phyloP scores from a whole-genome alignment of 192 early-diverging fungal species.

The Hyaloraphidium curvatum region DNA sequence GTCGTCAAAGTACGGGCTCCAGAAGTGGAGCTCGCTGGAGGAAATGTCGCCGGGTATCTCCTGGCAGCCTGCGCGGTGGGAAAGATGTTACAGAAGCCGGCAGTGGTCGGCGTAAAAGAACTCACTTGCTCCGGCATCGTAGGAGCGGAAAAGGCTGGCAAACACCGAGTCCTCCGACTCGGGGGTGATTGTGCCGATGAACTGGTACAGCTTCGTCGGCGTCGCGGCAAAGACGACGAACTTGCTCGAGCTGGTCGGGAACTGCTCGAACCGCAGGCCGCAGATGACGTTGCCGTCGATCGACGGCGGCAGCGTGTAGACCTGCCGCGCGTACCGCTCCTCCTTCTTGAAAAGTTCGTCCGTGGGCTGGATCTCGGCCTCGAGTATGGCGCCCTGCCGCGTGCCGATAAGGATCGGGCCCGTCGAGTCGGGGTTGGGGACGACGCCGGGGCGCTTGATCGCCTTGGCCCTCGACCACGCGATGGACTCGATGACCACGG shows the following conservation, averaged over 20 bases:
- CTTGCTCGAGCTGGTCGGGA: slow-evolving; percentile 47
- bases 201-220: slow-evolving; percentile 75
- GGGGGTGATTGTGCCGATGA: no score
- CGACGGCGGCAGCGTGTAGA: slow-evolving; percentile 9
- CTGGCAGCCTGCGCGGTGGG: slow-evolving; percentile 22
- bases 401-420: slow-evolving; percentile 68
- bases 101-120: neutral
- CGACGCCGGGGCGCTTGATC: slow-evolving; percentile 20
- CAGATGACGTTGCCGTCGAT: slow-evolving; percentile 36
- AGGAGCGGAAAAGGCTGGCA: slow-evolving; percentile 46
- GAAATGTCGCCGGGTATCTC: slow-evolving; percentile 32
- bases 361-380: slow-evolving; percentile 70
- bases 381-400: slow-evolving; percentile 70
- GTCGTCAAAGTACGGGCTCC: slow-evolving; percentile 39
- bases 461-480: slow-evolving; percentile 61
- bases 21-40: slow-evolving; percentile 45
- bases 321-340: slow-evolving; percentile 53
- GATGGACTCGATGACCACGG: slow-evolving; percentile 63
- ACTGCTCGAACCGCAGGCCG: slow-evolving; percentile 66
- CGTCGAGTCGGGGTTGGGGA: slow-evolving; percentile 30
- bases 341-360: slow-evolving; percentile 71
- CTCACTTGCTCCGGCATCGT: slow-evolving; percentile 45
- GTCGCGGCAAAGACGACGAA: slow-evolving; percentile 69
- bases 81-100: neutral
- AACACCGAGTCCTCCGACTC: slow-evolving; percentile 61